Percentiles rank a stretch among this genome's conserved stretches.
These are phyloP conservation scores for Paraleonurus japonicus DNA, from an alignment of 257 asterid genomes.

Conservation along the genomic window DNA sequence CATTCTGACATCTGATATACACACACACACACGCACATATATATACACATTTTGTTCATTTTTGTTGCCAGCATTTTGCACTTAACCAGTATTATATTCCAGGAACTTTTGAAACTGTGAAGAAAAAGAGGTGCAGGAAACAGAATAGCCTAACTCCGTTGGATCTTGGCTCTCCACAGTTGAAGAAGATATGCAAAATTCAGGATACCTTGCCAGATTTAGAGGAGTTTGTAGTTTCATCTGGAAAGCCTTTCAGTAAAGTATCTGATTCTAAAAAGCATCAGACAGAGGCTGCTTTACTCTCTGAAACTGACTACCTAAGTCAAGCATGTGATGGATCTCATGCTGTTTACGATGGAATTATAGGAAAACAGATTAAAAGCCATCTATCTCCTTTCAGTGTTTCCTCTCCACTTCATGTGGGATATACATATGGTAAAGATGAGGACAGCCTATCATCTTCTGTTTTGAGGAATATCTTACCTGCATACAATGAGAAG, in stretches of 20 bases:
- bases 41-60: neutral
- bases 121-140: conserved; percentile 50
- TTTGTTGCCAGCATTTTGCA: conserved; percentile 18
- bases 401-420: conserved; percentile 36
- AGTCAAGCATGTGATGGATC: conserved; percentile 40
- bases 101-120: conserved; percentile 38
- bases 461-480: conserved; percentile 39
- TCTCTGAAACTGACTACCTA: conserved; percentile 37
- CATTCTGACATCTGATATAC: neutral
- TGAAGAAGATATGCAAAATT: conserved; percentile 41
- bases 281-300: conserved; percentile 32
- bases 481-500: conserved; percentile 32
- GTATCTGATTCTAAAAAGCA: conserved; percentile 33
- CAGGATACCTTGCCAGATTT: conserved; percentile 32
- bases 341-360: conserved; percentile 25
- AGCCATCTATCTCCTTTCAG: conserved; percentile 33
- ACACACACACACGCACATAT: no score
- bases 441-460: conserved; percentile 28
- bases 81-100: conserved; percentile 30
- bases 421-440: conserved; percentile 35
- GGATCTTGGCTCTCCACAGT: conserved; percentile 34
- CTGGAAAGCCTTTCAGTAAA: conserved; percentile 28
- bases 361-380: conserved; percentile 22
- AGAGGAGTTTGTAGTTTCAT: conserved; percentile 34
- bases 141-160: conserved; percentile 35